Percentiles rank a stretch among this genome's conserved stretches.
phyloP scores from a whole-genome alignment of 1,284 basidiomycete genomes.

The Omphalotus olearius region DNA sequence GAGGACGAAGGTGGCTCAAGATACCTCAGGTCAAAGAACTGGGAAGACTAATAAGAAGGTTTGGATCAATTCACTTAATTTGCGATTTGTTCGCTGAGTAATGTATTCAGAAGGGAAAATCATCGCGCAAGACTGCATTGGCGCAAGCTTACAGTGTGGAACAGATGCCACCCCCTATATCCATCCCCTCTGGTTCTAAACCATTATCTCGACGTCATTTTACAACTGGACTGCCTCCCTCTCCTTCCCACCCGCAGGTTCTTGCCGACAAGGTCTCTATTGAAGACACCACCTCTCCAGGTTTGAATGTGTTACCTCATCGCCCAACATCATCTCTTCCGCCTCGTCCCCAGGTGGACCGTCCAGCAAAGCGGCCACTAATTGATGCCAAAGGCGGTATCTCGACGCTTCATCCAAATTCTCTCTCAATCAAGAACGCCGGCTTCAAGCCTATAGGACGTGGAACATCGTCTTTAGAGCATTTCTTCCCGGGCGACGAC shows the following conservation, averaged over 20 bases:
- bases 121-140: neutral
- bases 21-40: neutral
- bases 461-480: slow-evolving; percentile 50
- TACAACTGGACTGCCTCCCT: too few species aligned
- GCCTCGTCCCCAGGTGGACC: neutral
- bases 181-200: neutral
- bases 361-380: neutral
- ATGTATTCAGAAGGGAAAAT: neutral
- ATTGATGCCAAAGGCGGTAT: neutral
- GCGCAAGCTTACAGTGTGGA: neutral
- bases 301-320: neutral
- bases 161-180: slow-evolving; percentile 9
- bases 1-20: neutral
- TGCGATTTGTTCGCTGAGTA: neutral
- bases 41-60: neutral
- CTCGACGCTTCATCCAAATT: neutral
- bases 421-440: slow-evolving; percentile 29
- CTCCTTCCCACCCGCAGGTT: too few species aligned
- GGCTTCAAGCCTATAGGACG: slow-evolving; percentile 65
- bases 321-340: neutral
- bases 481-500: slow-evolving; percentile 72
- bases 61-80: neutral
- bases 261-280: too few species aligned
- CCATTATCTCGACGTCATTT: too few species aligned
- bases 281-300: neutral